Conservation (phyloP, 805 yeast species). For the Blastobotrys terrestris region DNA sequence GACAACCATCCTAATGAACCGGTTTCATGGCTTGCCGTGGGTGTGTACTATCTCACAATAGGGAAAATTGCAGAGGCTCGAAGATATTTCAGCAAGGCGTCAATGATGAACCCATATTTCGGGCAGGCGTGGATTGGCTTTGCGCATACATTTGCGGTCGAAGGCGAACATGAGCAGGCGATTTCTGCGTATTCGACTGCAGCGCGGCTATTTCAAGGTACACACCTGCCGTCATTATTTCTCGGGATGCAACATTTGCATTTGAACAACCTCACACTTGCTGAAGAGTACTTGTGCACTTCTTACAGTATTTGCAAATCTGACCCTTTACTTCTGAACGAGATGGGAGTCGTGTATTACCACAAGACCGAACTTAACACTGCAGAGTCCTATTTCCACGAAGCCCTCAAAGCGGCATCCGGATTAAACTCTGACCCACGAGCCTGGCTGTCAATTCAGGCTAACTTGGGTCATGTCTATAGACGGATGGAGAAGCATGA, state of each 20-base stretch:
- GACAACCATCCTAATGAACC: slow-evolving; percentile 76
- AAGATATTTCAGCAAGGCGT: slow-evolving; percentile 80
- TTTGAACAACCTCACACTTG: slow-evolving; percentile 72
- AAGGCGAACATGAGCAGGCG: slow-evolving; percentile 99
- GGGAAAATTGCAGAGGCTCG: slow-evolving; percentile 76
- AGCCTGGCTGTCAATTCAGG: slow-evolving; percentile 79
- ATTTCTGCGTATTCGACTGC: slow-evolving; percentile 96
- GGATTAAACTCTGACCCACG: slow-evolving; percentile 69
- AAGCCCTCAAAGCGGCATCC: slow-evolving; percentile 65
- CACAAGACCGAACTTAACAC: slow-evolving; percentile 59
- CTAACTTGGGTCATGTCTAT: slow-evolving; percentile 85
- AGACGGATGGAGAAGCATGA: slow-evolving; percentile 56
- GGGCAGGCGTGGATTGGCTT: slow-evolving; percentile 98
- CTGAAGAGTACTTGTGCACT: slow-evolving; percentile 77
- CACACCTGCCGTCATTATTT: slow-evolving; percentile 82
- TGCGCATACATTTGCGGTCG: slow-evolving; percentile 95
- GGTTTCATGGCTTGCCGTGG: slow-evolving; percentile 89
- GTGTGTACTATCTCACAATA: slow-evolving; percentile 76
- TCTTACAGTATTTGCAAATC: slow-evolving; percentile 71
- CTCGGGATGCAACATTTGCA: slow-evolving; percentile 95
- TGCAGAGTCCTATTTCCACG: slow-evolving; percentile 65
- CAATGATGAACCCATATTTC: slow-evolving; percentile 79
- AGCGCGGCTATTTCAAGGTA: slow-evolving; percentile 66
- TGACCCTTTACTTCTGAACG: slow-evolving; percentile 87
- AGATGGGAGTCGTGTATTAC: slow-evolving; percentile 85